Conservation (phyloP, 2,329 filamentous ascomycete species). For the Neonectria ditissima region DNA sequence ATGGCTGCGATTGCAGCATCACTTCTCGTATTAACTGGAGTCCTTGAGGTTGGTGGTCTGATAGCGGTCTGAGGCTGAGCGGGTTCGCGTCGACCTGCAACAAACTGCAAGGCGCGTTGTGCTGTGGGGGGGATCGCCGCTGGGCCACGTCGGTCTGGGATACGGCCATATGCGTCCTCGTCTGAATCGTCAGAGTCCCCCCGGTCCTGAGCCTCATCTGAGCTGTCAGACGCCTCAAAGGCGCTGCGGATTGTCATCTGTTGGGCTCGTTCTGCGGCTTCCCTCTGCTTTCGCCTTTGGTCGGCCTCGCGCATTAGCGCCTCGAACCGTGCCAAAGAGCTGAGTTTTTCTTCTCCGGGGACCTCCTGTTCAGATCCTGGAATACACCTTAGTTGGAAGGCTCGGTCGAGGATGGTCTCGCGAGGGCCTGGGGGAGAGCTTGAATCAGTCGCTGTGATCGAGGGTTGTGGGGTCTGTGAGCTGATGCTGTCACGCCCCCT, state of each 20-base stretch:
- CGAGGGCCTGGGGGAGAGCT: conserved; percentile 66
- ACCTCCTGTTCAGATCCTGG: conserved; percentile 68
- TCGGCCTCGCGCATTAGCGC: conserved; percentile 73
- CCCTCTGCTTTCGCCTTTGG: conserved; percentile 58
- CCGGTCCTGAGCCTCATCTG: conserved; percentile 52
- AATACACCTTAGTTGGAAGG: conserved; percentile 72
- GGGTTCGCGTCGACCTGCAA: conserved; percentile 57
- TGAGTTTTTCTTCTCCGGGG: conserved; percentile 72
- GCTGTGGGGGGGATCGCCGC: conserved; percentile 59
- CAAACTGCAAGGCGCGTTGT: conserved; percentile 64
- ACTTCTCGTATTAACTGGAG: conserved; percentile 49
- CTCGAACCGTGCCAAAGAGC: conserved; percentile 73
- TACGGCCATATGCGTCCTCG: conserved; percentile 55
- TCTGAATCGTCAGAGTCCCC: conserved; percentile 56
- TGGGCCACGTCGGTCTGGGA: conserved; percentile 46
- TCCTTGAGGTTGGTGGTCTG: conserved; percentile 47
- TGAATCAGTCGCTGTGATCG: conserved; percentile 53
- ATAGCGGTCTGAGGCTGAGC: conserved; percentile 48
- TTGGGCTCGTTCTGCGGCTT: conserved; percentile 49
- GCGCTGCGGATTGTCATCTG: conserved; percentile 58
- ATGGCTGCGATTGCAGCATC: conserved; percentile 34
- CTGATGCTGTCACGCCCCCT: conserved; percentile 66
- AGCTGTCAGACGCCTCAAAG: conserved; percentile 64
- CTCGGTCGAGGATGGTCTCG: conserved; percentile 75
- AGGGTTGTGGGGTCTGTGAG: conserved; percentile 58